phyloP scores from a whole-genome alignment of 2,329 filamentous ascomycete species.

The Neocatenulostroma microsporum region DNA sequence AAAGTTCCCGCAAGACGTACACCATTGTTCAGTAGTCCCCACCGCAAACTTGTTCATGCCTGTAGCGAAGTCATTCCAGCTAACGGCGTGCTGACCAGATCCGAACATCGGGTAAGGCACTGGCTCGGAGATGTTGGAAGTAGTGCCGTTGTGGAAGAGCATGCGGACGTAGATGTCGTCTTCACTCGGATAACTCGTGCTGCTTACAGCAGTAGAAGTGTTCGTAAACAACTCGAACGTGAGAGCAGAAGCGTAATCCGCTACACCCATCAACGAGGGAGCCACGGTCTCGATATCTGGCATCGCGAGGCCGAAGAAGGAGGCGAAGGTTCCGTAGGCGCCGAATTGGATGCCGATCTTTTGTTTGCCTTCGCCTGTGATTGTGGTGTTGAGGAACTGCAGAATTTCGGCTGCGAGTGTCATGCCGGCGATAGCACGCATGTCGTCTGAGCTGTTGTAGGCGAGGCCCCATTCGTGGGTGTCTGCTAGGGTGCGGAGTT shows the following conservation, averaged over 20 bases:
- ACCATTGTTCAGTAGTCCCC: constrained; percentile 61
- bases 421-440: constrained; percentile 41
- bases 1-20: constrained; percentile 63
- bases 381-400: constrained; percentile 37
- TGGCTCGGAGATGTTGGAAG: constrained; percentile 37
- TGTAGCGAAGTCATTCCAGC: constrained; percentile 61
- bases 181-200: constrained; percentile 22
- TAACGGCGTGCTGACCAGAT: constrained; percentile 46
- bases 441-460: constrained; percentile 56
- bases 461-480: constrained; percentile 74
- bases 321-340: constrained; percentile 53
- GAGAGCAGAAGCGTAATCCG: constrained; percentile 79
- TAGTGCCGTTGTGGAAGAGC: constrained; percentile 56
- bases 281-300: constrained; percentile 41
- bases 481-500: constrained; percentile 67
- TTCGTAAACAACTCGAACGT: constrained; percentile 64
- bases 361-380: constrained; percentile 29
- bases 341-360: constrained; percentile 52
- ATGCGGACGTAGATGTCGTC: constrained; percentile 53
- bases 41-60: constrained; percentile 62
- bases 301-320: constrained; percentile 52
- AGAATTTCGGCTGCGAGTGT: constrained; percentile 42
- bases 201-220: constrained; percentile 35
- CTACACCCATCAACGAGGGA: constrained; percentile 63
- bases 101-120: constrained; percentile 56